phyloP scores from a whole-genome alignment of 768 basidiomycete species.

The Mycena vitilis region DNA sequence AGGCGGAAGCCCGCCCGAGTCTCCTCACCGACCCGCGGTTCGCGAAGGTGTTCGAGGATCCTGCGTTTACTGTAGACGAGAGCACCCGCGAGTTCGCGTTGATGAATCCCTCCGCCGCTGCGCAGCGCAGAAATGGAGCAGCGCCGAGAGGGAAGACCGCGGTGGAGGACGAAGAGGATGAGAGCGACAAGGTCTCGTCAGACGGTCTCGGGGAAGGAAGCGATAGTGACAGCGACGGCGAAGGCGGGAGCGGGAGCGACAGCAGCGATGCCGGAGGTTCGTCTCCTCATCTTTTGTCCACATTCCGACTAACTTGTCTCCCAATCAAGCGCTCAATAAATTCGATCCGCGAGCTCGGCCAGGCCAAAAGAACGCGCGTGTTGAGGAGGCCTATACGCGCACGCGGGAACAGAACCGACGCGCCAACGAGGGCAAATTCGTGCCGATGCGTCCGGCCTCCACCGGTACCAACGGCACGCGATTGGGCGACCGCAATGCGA shows the following conservation, averaged over 20 bases:
- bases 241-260: conserved; percentile 50
- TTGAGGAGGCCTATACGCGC: conserved; percentile 57
- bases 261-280: conserved; percentile 71
- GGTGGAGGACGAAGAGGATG: conserved; percentile 90
- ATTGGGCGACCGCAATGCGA: conserved; percentile 60
- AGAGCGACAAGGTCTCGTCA: conserved; percentile 77
- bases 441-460: conserved; percentile 67
- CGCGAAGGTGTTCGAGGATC: conserved; percentile 89
- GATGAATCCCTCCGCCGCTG: conserved; percentile 88
- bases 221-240: conserved; percentile 57
- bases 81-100: conserved; percentile 88
- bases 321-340: conserved; percentile 57
- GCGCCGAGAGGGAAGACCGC: conserved; percentile 71
- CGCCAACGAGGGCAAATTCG: conserved; percentile 66
- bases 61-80: conserved; percentile 93
- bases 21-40: conserved; percentile 91
- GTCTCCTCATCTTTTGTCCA: conserved; percentile 32
- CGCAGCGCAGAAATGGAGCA: conserved; percentile 57
- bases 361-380: conserved; percentile 60
- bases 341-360: conserved; percentile 63
- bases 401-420: conserved; percentile 57
- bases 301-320: conserved; percentile 4
- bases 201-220: conserved; percentile 60
- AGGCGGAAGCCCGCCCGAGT: conserved; percentile 45
- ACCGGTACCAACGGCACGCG: conserved; percentile 43